phyloP scores from a whole-genome alignment of 495 filamentous ascomycete genomes.

The Filosporella fistucella region DNA sequence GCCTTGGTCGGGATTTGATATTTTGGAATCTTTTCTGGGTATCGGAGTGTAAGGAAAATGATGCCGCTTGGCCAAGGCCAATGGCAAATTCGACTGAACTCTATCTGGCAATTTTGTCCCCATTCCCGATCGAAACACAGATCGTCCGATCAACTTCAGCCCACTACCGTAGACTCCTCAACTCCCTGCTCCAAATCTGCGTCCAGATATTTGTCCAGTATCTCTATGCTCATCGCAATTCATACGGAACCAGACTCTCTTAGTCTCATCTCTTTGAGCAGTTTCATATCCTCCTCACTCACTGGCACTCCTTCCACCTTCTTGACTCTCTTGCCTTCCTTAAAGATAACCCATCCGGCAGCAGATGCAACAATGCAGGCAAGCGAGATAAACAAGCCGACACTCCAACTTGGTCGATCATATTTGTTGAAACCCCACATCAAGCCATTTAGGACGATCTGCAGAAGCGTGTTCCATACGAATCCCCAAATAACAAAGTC shows the following conservation, averaged over 20 bases:
- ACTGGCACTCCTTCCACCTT: constrained; percentile 58
- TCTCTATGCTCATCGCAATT: constrained; percentile 1
- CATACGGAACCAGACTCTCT: too few species aligned
- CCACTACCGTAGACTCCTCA: constrained; percentile 80
- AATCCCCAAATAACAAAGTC: constrained; percentile 75
- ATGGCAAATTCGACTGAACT: too few species aligned
- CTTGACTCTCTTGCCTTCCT: constrained; percentile 63
- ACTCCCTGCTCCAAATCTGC: neutral
- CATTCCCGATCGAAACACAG: too few species aligned
- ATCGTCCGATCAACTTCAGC: constrained; percentile 72
- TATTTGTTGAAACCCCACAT: constrained; percentile 79
- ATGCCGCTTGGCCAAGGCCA: neutral
- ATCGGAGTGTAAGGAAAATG: too few species aligned
- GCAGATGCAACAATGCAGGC: constrained; percentile 61
- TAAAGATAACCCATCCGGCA: constrained; percentile 63
- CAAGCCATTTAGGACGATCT: constrained; percentile 60
- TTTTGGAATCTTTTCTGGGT: too few species aligned
- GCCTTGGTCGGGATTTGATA: too few species aligned
- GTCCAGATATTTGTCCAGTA: neutral
- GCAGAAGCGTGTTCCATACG: constrained; percentile 71
- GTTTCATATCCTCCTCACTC: constrained; percentile 39
- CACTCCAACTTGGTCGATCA: constrained; percentile 67
- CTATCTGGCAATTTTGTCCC: too few species aligned
- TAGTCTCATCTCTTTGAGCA: constrained; percentile 26
- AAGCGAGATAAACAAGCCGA: constrained; percentile 66